Conservation (phyloP, 352 stramenopile genomes). For the Chrysophaeum taylorii region DNA sequence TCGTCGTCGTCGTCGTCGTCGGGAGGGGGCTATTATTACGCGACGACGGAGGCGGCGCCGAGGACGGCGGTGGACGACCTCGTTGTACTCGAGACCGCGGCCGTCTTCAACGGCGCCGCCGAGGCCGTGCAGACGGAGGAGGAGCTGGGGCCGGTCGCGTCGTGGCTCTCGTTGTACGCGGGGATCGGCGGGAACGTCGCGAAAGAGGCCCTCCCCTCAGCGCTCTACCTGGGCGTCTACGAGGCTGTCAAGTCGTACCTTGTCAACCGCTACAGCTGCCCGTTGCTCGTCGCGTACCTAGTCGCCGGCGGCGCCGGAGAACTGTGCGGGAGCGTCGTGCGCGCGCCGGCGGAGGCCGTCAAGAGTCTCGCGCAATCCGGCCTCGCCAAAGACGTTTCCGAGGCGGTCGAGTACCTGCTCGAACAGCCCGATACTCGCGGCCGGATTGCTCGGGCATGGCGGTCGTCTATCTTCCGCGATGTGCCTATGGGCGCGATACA, state of each 20-base stretch:
- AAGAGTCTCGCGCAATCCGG: slow-evolving; percentile 31
- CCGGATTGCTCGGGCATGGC: slow-evolving; percentile 23
- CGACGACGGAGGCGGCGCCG: too few species aligned
- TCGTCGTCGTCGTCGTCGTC: too few species aligned
- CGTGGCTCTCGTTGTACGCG: too few species aligned
- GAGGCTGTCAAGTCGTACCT: slow-evolving; percentile 29
- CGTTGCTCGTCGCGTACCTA: slow-evolving; percentile 29
- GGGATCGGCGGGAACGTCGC: slow-evolving; percentile 32
- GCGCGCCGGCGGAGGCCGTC: slow-evolving; percentile 33
- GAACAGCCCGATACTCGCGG: not conserved
- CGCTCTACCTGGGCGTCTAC: slow-evolving; percentile 36
- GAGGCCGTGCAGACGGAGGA: too few species aligned
- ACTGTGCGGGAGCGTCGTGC: slow-evolving; percentile 26
- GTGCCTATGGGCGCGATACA: slow-evolving; percentile 37
- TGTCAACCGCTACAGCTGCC: too few species aligned
- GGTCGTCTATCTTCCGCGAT: slow-evolving; percentile 24
- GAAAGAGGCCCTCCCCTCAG: slow-evolving; percentile 36
- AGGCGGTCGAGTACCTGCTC: slow-evolving; percentile 19
- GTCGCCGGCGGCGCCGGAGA: slow-evolving; percentile 30
- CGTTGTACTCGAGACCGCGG: slow-evolving; percentile 58
- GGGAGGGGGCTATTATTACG: too few species aligned
- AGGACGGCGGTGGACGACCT: slow-evolving; percentile 23
- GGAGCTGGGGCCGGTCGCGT: too few species aligned
- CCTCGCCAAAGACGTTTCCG: slow-evolving; percentile 14
- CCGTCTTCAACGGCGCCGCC: too few species aligned